Conservation (phyloP, 257 asterid genomes). For the Ilex asprella region DNA sequence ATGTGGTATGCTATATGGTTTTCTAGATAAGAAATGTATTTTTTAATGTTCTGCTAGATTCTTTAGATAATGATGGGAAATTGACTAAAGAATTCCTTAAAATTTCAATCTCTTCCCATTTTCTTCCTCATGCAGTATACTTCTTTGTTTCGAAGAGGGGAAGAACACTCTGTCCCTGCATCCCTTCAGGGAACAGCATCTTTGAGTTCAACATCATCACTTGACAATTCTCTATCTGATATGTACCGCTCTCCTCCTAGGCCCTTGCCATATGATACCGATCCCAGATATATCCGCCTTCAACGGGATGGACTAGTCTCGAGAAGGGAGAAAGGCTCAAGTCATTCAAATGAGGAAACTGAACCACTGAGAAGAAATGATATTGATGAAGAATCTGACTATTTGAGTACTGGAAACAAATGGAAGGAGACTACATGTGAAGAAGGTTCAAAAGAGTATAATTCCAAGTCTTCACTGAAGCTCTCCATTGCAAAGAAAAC, state of each 20-base stretch:
- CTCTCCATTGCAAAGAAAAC: slow-evolving; percentile 40
- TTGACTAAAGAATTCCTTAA: not conserved
- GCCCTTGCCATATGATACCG: slow-evolving; percentile 87
- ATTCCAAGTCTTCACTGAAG: slow-evolving; percentile 43
- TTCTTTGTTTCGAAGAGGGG: slow-evolving; percentile 66
- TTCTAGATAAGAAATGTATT: not conserved
- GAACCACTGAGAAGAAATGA: slow-evolving; percentile 71
- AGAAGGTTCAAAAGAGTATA: slow-evolving; percentile 54
- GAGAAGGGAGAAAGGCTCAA: slow-evolving; percentile 78
- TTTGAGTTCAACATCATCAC: slow-evolving; percentile 44
- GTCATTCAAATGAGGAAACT: slow-evolving; percentile 65
- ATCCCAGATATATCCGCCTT: slow-evolving; percentile 57
- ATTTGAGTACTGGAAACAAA: slow-evolving; percentile 43
- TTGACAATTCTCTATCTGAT: slow-evolving; percentile 71
- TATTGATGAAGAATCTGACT: slow-evolving; percentile 54
- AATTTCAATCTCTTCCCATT: not conserved
- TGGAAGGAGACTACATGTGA: slow-evolving; percentile 47
- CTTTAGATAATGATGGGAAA: not conserved
- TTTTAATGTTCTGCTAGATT: not conserved
- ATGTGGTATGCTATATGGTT: slow-evolving; percentile 44
- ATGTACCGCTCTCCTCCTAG: slow-evolving; percentile 88
- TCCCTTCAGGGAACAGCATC: slow-evolving; percentile 56
- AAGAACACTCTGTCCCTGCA: slow-evolving; percentile 45
- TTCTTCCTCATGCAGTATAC: slow-evolving; percentile 46
- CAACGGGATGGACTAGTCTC: slow-evolving; percentile 72